These are phyloP conservation scores for Climacium dendroides DNA, from an alignment of 225 moss, liverwort and hornwort species.

Conservation along the genomic window DNA sequence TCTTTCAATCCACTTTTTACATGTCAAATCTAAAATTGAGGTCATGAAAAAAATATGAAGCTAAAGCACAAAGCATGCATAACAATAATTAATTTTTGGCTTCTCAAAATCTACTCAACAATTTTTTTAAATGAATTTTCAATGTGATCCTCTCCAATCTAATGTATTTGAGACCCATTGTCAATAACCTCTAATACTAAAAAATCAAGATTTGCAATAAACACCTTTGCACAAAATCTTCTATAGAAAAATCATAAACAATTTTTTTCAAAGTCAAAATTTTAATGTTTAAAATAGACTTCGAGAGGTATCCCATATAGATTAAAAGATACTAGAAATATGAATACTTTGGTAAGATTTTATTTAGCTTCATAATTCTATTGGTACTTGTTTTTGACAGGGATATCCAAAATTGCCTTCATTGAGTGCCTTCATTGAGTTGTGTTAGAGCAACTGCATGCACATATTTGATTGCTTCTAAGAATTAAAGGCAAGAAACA, in stretches of 20 bases:
- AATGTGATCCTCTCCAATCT: accelerated
- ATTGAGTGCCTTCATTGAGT: too few relatives aligned
- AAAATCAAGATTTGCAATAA: neutral
- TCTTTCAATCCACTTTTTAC: neutral
- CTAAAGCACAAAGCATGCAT: neutral
- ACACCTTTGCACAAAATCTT: neutral
- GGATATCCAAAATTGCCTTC: too few relatives aligned
- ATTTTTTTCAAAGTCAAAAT: neutral
- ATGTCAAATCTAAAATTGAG: neutral
- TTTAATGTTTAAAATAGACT: neutral
- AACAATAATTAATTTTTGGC: neutral
- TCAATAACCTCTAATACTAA: neutral
- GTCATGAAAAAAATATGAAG: neutral
- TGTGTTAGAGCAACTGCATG: too few relatives aligned
- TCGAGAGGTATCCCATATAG: accelerated
- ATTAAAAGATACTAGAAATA: neutral
- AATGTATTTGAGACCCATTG: neutral
- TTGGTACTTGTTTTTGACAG: too few relatives aligned
- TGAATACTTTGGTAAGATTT: neutral
- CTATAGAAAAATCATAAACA: neutral
- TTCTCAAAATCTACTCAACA: neutral
- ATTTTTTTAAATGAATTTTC: too few relatives aligned
- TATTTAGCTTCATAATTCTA: too few relatives aligned
- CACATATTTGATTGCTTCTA: too few relatives aligned
- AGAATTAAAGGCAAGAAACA: too few relatives aligned